These are phyloP conservation scores for Scytalidium lignicola DNA, from an alignment of 2,329 filamentous ascomycete species.

Conservation along the genomic window DNA sequence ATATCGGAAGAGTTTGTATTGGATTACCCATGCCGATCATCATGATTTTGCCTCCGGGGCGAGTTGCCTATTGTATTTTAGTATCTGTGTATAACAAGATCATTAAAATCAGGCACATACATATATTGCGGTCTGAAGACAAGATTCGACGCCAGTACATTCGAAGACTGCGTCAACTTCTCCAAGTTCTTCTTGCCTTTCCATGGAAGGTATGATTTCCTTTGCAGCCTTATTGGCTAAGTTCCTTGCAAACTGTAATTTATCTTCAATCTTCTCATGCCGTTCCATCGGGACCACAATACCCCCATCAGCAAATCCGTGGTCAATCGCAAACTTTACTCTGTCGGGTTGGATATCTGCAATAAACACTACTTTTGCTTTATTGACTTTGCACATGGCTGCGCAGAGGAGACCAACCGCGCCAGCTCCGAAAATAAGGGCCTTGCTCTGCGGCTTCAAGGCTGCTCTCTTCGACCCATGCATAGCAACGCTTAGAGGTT, in stretches of 20 bases:
- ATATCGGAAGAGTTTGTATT: conserved; percentile 68
- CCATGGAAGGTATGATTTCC: conserved; percentile 41
- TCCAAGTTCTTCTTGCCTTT: conserved; percentile 2
- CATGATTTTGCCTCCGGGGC: conserved; percentile 64
- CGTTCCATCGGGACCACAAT: conserved; percentile 28
- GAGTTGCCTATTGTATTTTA: conserved; percentile 41
- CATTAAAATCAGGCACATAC: conserved; percentile 61
- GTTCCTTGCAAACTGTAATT: conserved; percentile 29
- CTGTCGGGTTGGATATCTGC: conserved; percentile 89
- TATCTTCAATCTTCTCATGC: conserved; percentile 23
- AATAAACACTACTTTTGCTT: conserved; percentile 83
- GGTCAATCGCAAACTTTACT: conserved; percentile 64
- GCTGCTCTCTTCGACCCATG: conserved; percentile 80
- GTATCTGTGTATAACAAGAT: conserved; percentile 50
- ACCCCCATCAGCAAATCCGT: conserved; percentile 25
- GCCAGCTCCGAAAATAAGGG: conserved; percentile 86
- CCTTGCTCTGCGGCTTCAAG: conserved; percentile 73
- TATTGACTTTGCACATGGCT: conserved; percentile 54
- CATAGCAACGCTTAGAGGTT: conserved; percentile 84
- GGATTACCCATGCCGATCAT: conserved; percentile 76
- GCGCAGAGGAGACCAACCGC: conserved; percentile 69
- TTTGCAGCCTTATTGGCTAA: conserved; percentile 36
- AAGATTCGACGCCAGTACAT: conserved; percentile 53
- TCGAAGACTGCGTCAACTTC: conserved; percentile 65
- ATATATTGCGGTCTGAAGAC: conserved; percentile 52